A percentile compares a stretch with the other conserved stretches of the same genome.
Evolutionary conservation across 805 yeast species (phyloP).

Genomic region (Teunomyces cretensis): DNA sequence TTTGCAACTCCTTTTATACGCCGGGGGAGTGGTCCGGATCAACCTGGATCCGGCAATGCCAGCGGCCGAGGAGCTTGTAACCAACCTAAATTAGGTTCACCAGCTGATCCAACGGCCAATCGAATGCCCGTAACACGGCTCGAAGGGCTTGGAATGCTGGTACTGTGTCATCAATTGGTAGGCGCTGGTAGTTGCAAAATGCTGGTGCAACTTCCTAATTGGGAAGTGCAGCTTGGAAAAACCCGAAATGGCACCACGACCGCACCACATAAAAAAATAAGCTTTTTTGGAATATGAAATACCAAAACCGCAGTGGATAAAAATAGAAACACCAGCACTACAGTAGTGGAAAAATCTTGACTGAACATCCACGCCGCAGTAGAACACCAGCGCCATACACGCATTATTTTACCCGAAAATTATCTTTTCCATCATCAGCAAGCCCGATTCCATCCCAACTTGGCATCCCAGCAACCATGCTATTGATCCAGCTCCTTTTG

Average conservation of each 20-base stretch:
- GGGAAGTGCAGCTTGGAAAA: neutral
- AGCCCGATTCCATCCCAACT: neutral
- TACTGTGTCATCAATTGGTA: neutral
- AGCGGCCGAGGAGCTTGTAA: too few relatives aligned
- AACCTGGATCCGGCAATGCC: neutral
- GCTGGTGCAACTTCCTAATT: constrained; percentile 7
- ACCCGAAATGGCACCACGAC: neutral
- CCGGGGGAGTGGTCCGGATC: neutral
- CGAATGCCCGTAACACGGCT: neutral
- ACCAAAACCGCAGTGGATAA: neutral
- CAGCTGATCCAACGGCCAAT: too few relatives aligned
- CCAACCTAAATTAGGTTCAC: too few relatives aligned
- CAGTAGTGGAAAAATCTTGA: neutral
- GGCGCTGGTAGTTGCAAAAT: constrained; percentile 2
- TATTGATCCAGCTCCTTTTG: neutral
- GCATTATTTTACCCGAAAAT: neutral
- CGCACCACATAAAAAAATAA: neutral
- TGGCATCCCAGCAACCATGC: neutral
- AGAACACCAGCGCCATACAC: too few relatives aligned
- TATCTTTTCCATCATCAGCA: neutral
- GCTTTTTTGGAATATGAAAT: neutral
- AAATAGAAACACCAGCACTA: neutral
- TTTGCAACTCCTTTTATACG: neutral
- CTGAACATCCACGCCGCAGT: neutral
- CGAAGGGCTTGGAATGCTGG: neutral